A percentile compares a stretch with the other conserved stretches of the same genome.
Evolutionary conservation across 768 basidiomycete species (phyloP).

Genomic region (Pulveroboletus sp.): DNA sequence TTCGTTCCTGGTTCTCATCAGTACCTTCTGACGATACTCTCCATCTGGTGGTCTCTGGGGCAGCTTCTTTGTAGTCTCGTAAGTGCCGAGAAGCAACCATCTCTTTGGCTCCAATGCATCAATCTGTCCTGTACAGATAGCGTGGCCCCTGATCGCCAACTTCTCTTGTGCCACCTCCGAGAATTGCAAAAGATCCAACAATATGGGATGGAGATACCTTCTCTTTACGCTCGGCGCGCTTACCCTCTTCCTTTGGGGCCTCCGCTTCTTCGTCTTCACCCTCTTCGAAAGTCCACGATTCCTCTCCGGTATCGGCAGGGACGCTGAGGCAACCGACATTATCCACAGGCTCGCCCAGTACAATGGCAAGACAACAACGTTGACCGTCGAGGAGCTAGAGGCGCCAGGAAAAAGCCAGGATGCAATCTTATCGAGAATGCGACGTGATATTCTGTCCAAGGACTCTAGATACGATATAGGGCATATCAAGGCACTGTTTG

Average conservation of each 20-base stretch:
- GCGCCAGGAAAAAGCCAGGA: constrained; percentile 23
- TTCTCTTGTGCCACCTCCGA: constrained; percentile 41
- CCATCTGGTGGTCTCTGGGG: constrained; percentile 58
- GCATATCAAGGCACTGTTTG: constrained; percentile 60
- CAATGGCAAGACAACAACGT: constrained; percentile 40
- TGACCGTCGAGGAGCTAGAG: constrained; percentile 44
- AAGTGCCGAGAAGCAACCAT: constrained; percentile 4
- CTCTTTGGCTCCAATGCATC: neutral
- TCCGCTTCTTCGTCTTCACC: constrained; percentile 50
- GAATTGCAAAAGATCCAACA: constrained; percentile 39
- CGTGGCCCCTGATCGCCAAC: constrained; percentile 56
- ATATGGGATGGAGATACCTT: constrained; percentile 65
- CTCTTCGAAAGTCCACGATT: constrained; percentile 56
- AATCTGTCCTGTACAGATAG: constrained; percentile 34
- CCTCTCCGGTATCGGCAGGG: constrained; percentile 49
- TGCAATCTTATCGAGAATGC: constrained; percentile 11
- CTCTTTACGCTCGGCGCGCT: constrained; percentile 50
- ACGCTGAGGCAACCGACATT: constrained; percentile 46
- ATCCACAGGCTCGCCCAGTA: constrained; percentile 46
- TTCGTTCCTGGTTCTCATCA: constrained; percentile 51
- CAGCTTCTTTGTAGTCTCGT: constrained; percentile 48
- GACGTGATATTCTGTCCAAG: constrained; percentile 33
- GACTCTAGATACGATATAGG: constrained; percentile 35
- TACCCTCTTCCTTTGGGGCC: constrained; percentile 47
- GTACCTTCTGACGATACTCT: constrained; percentile 52